phyloP scores from a whole-genome alignment of 495 filamentous ascomycete species.

The Neurospora sp. region DNA sequence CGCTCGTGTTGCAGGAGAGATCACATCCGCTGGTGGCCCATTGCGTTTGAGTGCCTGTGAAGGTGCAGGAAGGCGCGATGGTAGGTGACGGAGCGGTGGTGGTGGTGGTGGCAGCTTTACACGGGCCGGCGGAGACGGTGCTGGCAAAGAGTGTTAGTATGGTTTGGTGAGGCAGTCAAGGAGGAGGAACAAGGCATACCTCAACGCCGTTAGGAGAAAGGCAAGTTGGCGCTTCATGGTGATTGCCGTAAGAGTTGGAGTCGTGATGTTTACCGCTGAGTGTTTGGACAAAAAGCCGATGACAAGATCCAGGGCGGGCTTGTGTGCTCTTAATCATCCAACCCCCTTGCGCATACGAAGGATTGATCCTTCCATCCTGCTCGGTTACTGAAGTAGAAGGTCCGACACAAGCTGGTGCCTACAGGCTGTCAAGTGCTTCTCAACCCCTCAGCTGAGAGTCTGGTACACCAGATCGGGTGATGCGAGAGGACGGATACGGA shows the following conservation, averaged over 20 bases:
- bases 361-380: not conserved
- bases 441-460: not conserved
- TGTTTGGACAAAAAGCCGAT: too few relatives aligned
- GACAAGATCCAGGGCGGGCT: not conserved
- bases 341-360: not conserved
- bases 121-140: not conserved
- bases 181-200: not conserved
- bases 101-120: not conserved
- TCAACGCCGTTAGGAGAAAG: not conserved
- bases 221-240: not conserved
- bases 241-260: not conserved
- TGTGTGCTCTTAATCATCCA: not conserved
- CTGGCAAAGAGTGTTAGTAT: not conserved
- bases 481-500: not conserved
- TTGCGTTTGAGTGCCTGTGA: slow-evolving; percentile 3
- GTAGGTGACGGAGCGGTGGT: not conserved
- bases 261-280: not conserved
- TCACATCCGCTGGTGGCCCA: slow-evolving; percentile 5
- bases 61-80: slow-evolving; percentile 4
- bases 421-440: not conserved
- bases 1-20: not conserved
- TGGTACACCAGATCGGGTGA: not conserved
- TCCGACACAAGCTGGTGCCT: not conserved
- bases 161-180: not conserved
- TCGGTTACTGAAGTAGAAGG: not conserved